Evolutionary conservation across 2,329 filamentous ascomycete species (phyloP), one percentile per base, ranked within the genome.

Genomic region (Fusarium sarcochroum): DNA sequence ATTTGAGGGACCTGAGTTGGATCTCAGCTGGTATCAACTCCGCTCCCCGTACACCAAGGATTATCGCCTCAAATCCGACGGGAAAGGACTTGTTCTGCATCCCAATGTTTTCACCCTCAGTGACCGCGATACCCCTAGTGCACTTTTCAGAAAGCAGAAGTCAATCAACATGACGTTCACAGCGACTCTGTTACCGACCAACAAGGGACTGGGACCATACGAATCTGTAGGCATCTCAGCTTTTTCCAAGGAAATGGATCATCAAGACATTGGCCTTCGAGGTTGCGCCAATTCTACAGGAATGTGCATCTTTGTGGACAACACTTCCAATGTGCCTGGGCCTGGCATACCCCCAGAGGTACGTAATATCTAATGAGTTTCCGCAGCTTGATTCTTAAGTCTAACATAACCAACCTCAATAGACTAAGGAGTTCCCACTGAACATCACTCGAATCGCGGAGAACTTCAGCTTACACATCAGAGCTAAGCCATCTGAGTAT

Each of bases 141-240:
- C 74, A 7, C 32, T 76, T 6, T 58, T 77, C 9, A 70, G 69
- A 7, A 77, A 77, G 56, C 75, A 77, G 51, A 74, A 66, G 25
- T 76, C 71, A 9, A 32, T 76, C 34, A 77, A 77, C 50, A 76
- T 77, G 72, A 76, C 74, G 2, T 77, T 75, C 25, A 63, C 72
- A 2, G 73, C 73, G 13, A 72, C 58, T 9, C 30, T 73, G 20
- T 34, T 68, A 9, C 42, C 59, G 1, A 71, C 63, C 2, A 40
- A 61, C 1, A 63, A 58, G 15, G 58, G 54, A 3, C 45, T 76
- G 3, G 70, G 68, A 1, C 56, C 63, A 3, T 54, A 59, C 5
- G 71, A 76, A 35, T 70, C 71, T 7, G 58, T 76, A 4, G 74
- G 75, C 1, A 65, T 77, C 17, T 73, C 74, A 8, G 62, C 71